Conservation (phyloP, 768 basidiomycete genomes). For the Lactarius trivialis region DNA sequence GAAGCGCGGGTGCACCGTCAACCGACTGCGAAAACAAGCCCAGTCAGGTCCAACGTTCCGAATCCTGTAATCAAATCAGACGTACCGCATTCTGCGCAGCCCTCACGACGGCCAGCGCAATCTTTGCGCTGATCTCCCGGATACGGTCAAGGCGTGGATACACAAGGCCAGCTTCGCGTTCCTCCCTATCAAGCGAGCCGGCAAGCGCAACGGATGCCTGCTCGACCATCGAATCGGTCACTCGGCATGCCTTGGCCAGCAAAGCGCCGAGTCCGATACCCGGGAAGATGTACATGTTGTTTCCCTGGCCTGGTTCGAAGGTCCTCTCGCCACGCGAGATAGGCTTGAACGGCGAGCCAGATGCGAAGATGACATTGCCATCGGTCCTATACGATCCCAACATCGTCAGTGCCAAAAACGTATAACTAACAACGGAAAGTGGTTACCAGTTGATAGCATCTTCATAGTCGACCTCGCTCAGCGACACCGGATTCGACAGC, state of each 20-base stretch:
- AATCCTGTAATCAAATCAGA: slow-evolving; percentile 13
- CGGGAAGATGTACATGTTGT: slow-evolving; percentile 89
- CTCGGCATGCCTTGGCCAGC: slow-evolving; percentile 56
- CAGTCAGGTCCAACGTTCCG: slow-evolving; percentile 1
- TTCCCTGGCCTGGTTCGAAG: slow-evolving; percentile 83
- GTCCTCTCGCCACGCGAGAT: slow-evolving; percentile 48
- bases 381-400: slow-evolving; percentile 26
- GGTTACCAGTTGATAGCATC: slow-evolving; percentile 64
- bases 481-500: slow-evolving; percentile 79
- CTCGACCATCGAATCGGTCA: slow-evolving; percentile 88
- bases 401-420: background rate
- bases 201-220: slow-evolving; percentile 78
- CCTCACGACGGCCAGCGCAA: slow-evolving; percentile 71
- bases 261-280: slow-evolving; percentile 75
- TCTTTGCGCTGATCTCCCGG: slow-evolving; percentile 72
- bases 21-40: slow-evolving; percentile 21
- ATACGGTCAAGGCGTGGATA: slow-evolving; percentile 85
- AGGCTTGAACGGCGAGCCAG: slow-evolving; percentile 77
- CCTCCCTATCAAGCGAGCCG: slow-evolving; percentile 61
- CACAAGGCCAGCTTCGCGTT: slow-evolving; percentile 56
- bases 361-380: slow-evolving; percentile 79
- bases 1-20: slow-evolving; percentile 37
- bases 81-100: slow-evolving; percentile 70
- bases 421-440: background rate
- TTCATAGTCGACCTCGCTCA: slow-evolving; percentile 73